Evolutionary conservation across 2,329 filamentous ascomycete species (phyloP).

Genomic region (Chrysosporium queenslandicum): DNA sequence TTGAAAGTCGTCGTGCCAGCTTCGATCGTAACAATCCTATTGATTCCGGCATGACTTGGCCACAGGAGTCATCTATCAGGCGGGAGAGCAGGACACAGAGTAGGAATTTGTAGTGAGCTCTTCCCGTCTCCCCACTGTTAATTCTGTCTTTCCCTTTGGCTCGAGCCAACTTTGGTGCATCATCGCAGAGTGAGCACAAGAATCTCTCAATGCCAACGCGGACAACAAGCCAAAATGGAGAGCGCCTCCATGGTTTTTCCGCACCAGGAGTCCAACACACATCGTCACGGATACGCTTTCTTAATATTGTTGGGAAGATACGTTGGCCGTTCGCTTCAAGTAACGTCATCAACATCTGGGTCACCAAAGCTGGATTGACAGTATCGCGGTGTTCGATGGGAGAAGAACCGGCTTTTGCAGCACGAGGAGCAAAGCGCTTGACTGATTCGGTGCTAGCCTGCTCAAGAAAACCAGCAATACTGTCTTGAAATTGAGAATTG

Average conservation of each 20-base stretch:
- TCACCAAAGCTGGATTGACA: constrained; percentile 47
- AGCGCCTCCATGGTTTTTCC: constrained; percentile 51
- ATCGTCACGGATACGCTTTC: constrained; percentile 56
- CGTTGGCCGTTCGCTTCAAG: constrained; percentile 45
- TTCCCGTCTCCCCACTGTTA: constrained; percentile 30
- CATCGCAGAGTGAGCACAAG: constrained; percentile 26
- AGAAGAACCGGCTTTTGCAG: constrained; percentile 43
- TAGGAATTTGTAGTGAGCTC: constrained; percentile 48
- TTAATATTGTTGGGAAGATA: constrained; percentile 31
- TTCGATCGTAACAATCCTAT: constrained; percentile 42
- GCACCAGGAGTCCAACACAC: constrained; percentile 41
- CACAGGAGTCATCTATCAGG: constrained; percentile 37
- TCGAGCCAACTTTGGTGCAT: too few relatives aligned
- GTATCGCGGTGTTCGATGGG: constrained; percentile 51
- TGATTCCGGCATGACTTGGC: constrained; percentile 27
- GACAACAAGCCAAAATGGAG: constrained; percentile 52
- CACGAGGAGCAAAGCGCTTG: constrained; percentile 44
- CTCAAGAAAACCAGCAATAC: constrained; percentile 46
- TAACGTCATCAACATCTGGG: constrained; percentile 50
- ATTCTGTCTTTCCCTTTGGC: constrained; percentile 18
- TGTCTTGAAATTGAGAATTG: constrained; percentile 38
- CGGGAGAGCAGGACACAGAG: constrained; percentile 42
- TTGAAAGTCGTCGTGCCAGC: constrained; percentile 48
- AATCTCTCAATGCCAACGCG: constrained; percentile 49
- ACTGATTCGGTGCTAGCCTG: constrained; percentile 47